Base-by-base conservation (phyloP, 1,284 basidiomycete species). In the Naganishia sp. region DNA sequence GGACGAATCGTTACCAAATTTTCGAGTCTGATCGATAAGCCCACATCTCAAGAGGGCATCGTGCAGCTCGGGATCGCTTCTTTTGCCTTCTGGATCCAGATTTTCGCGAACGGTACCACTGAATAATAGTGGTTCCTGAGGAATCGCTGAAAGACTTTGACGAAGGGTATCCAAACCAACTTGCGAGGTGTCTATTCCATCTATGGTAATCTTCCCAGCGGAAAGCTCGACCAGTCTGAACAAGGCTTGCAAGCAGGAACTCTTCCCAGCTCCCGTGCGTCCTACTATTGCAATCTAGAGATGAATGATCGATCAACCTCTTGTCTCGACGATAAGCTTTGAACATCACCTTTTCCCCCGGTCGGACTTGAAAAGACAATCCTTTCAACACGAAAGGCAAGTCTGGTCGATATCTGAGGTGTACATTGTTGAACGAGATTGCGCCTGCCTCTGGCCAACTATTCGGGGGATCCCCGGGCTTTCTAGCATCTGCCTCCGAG, bases 201-300 rank as follows among this genome's bases (percentile, higher is more conserved):
- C 90, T 61, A 94, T 87, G 44, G 81, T 77, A 66, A 94, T 87
- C 18, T 72, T 75, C 0, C 90, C 90, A 0, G 78, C 77, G 46
- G 81, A 77, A 15, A 88, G 76, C 33, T 68, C 67, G 44, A 88
- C 86, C 63, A 87, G 85, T 33, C 89, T 86, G 78, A 92, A 86
- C 10, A 92, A 80, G 0, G 79, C 79, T 53, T 78, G 88, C 48
- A 91, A 79, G 16, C 92, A 78, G 3, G 87, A 71, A 28, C 71
- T 73, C 74, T 77, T 75, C 76, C 85, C 87, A 55, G 88, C 87
- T 16, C 87, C 88, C 0, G 87, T 89, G 39, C 87, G 77, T 46
- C 18, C 10, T 15, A 18, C 18, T n/a, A n/a, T n/a, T 5, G 28
- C 28, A 28, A 44, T 13, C 45, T 46, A 46, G 15, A 25, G 28